Evolutionary conservation across 2,329 filamentous ascomycete genomes (phyloP).

Genomic region (Colletotrichum paranaense): DNA sequence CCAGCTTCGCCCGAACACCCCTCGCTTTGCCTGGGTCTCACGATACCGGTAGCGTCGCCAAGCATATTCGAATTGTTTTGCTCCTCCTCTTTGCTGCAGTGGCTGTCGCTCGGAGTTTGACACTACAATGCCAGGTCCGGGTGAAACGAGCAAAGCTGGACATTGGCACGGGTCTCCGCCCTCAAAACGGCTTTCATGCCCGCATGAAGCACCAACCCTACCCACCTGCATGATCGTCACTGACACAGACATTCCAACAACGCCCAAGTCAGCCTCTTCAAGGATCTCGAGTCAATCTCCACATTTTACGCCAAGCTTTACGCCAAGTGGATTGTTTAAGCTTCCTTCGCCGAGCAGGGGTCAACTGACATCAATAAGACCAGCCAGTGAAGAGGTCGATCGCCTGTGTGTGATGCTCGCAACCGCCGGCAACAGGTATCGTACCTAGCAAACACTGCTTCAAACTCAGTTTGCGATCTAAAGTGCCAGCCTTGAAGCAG

Average conservation of each 20-base stretch:
- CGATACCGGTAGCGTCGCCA: neutral
- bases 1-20: conserved; percentile 12
- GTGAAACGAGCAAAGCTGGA: conserved; percentile 29
- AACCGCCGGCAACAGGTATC: neutral
- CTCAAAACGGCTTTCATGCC: conserved; percentile 28
- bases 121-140: conserved; percentile 21
- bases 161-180: conserved; percentile 26
- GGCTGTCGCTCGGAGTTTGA: conserved; percentile 3
- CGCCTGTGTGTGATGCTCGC: neutral
- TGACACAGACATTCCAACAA: conserved; percentile 20
- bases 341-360: conserved; percentile 16
- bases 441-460: neutral
- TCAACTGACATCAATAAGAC: neutral
- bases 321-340: conserved; percentile 13
- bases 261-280: conserved; percentile 11
- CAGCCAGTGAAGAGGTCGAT: neutral
- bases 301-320: conserved; percentile 24
- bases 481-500: neutral
- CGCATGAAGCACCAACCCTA: conserved; percentile 26
- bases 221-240: conserved; percentile 34
- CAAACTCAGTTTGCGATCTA: conserved; percentile 23
- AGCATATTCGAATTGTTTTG: conserved; percentile 1
- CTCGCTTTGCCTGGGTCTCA: conserved; percentile 8
- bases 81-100: conserved; percentile 11
- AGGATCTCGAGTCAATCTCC: neutral